phyloP scores from a whole-genome alignment of 164 flowering plant genomes.

The Malania oleifera region DNA sequence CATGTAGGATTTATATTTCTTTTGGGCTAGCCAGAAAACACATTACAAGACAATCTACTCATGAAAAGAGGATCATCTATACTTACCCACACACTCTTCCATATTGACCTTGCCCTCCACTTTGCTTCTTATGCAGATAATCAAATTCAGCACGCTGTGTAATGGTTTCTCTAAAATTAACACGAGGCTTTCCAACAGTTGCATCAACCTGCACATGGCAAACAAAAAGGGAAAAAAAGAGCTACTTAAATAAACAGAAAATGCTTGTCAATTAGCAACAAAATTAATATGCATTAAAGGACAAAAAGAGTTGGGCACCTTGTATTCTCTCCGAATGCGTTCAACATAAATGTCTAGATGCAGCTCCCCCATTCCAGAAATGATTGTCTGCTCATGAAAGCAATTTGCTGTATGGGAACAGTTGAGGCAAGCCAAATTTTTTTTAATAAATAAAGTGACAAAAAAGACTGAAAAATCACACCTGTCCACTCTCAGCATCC shows the following conservation, averaged over 20 bases:
- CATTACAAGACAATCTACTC: no score
- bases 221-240: slow-evolving; percentile 8
- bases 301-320: slow-evolving; percentile 38
- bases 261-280: background rate
- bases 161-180: slow-evolving; percentile 92
- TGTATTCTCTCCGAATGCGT: slow-evolving; percentile 92
- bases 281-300: background rate
- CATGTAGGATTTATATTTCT: no score
- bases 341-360: slow-evolving; percentile 98
- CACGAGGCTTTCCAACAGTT: slow-evolving; percentile 97
- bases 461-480: slow-evolving; percentile 17
- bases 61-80: background rate
- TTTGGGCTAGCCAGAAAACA: no score
- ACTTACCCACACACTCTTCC: slow-evolving; percentile 93
- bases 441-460: background rate
- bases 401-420: slow-evolving; percentile 5
- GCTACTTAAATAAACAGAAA: background rate
- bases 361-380: slow-evolving; percentile 99
- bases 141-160: slow-evolving; percentile 97
- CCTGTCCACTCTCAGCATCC: slow-evolving; percentile 99
- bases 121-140: slow-evolving; percentile 95
- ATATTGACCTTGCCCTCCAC: slow-evolving; percentile 99
- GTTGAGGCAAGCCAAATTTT: background rate
- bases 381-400: slow-evolving; percentile 64
- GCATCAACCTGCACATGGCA: slow-evolving; percentile 73